Base-by-base conservation (phyloP, 2,329 filamentous ascomycete species). In the Cytospora schulzeri region DNA sequence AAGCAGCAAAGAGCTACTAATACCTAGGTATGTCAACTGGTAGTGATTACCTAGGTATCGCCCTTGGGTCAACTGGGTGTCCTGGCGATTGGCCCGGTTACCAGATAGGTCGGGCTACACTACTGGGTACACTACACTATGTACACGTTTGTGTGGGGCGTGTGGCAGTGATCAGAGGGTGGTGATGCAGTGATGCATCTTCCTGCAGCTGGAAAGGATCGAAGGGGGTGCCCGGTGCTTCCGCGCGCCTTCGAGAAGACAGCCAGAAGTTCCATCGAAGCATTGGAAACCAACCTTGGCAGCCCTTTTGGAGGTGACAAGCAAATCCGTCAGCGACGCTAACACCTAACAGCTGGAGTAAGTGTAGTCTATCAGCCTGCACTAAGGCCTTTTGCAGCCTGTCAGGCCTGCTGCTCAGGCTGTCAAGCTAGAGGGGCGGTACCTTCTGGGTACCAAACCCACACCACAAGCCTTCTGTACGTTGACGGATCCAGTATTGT, bases 241-340 rank as follows among this genome's bases (percentile, higher is more conserved):
- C 45, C 41, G 28, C 28, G 4, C 22, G 26, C 22, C 22, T 48
- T 59, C 41, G 28, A 50, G 41, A 58, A 33, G 38, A n/a, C 35
- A 9, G n/a, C 54, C 33, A 58, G 61, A 63, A 63, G 8, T n/a
- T 29, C 50, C 26, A 53, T 41, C 33, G 56, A 63, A 62, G 38
- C 22, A 55, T 41, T 50, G 38, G 33, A 48, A 29, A 41, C 51
- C 19, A 41, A 35, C 29, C 33, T 12, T 35, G 33, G 33, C 22
- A 45, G 38, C 45, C 51, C 29, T 26, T 24, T 33, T 54, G 31
- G 33, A 35, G 2, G 12, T 33, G 31, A 35, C 33, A 35, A 15
- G 33, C 33, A 35, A 35, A 35, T 35, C 33, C 33, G 53, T 53
- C 35, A 17, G 45, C 48, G 12, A 45, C 61, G 48, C 61, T 63